Base-by-base conservation (phyloP, 306 rosid species). In the Pyrus pyrifolia region DNA sequence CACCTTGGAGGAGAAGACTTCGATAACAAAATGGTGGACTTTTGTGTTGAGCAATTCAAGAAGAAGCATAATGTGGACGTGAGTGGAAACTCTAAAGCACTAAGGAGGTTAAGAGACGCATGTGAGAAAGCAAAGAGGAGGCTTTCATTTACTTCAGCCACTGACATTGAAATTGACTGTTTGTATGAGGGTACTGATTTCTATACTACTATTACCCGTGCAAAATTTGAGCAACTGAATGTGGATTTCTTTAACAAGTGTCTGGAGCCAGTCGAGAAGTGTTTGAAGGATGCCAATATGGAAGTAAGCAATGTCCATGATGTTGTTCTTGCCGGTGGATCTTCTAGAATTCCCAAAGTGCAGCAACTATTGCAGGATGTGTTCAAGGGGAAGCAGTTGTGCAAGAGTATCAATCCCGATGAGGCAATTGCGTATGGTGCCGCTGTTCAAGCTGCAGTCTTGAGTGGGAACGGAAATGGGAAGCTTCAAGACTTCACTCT, bases 1-100 rank as follows among this genome's bases (percentile, higher is more conserved):
- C 86, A 80, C 40, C 83, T 85, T 0, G 83, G 84, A 4, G 85
- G 85, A 3, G 87, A 75, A 31, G 85, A 86, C 58, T 60, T 86
- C 17, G 80, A 75, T 30, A 75, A 74, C 60, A 49, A 76, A 62
- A 61, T 86, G 89, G 38, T 80, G 6, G 30, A 27, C 2, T 17
- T 74, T n/a, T 86, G 78, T 30, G 77, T 67, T 0, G 4, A 77
- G 3, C 73, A 77, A 57, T 74, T 85, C 8, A 77, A 60, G 15
- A 80, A 70, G 72, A 71, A 78, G 44, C 42, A 62, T 13, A 67
- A 33, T 1, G 2, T 21, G 33, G 86, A 86, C 22, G 66, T 86
- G 5, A 71, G 63, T 35, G 21, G 45, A 19, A 70, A 70, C 5
- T 8, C 85, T 0, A 80, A 8, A 29, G 42, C 67, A 33, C 58